Conservation (phyloP, 2,329 filamentous ascomycete species). For the Allantophomopsis lycopodina region DNA sequence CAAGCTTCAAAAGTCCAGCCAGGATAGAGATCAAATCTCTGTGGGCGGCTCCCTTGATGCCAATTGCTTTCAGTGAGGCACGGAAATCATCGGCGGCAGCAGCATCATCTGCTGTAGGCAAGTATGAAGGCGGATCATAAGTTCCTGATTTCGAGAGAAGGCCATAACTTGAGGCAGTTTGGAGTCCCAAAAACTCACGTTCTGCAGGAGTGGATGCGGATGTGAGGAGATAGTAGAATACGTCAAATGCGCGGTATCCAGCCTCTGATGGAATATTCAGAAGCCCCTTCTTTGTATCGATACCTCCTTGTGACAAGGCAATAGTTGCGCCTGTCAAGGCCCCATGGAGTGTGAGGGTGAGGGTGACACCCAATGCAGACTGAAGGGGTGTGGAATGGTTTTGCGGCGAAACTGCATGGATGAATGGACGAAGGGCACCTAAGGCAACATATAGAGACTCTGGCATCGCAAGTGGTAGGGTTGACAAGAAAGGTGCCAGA, state of each 20-base stretch:
- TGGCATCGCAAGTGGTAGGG: constrained; percentile 69
- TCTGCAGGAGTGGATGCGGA: constrained; percentile 83
- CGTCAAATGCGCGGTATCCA: constrained; percentile 88
- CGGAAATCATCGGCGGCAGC: constrained; percentile 91
- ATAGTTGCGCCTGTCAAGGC: constrained; percentile 64
- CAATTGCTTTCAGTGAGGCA: constrained; percentile 73
- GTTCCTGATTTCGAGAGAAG: constrained; percentile 74
- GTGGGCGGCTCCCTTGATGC: constrained; percentile 77
- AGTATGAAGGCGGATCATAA: constrained; percentile 73
- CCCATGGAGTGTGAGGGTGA: constrained; percentile 71
- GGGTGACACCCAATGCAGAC: constrained; percentile 64
- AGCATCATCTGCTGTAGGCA: constrained; percentile 84
- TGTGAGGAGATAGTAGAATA: constrained; percentile 92
- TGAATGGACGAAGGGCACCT: constrained; percentile 71
- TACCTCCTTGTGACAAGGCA: constrained; percentile 72
- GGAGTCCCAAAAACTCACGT: constrained; percentile 74
- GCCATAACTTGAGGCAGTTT: constrained; percentile 61
- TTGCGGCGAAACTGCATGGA: constrained; percentile 74
- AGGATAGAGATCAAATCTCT: constrained; percentile 76
- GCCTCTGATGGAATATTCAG: constrained; percentile 65
- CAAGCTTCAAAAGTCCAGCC: constrained; percentile 78
- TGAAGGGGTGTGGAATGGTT: constrained; percentile 79
- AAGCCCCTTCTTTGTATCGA: constrained; percentile 71
- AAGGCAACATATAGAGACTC: constrained; percentile 64
- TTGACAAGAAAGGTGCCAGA: constrained; percentile 65